Evolutionary conservation across 768 basidiomycete genomes (phyloP).

Genomic region (Tricholoma flavovirens): DNA sequence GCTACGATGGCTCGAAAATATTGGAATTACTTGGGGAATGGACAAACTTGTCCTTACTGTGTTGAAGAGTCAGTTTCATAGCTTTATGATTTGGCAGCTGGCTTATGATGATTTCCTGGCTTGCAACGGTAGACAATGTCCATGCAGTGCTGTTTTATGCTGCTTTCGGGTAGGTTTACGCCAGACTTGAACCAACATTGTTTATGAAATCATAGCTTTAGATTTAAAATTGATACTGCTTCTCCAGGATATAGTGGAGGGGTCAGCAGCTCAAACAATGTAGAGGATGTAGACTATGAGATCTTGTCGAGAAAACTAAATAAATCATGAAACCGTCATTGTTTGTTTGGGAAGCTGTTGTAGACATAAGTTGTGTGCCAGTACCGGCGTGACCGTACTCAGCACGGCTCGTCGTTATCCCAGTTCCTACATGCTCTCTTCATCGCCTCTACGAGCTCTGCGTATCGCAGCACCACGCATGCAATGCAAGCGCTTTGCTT

Average conservation of each 20-base stretch:
- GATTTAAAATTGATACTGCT: slow-evolving; percentile 47
- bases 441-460: slow-evolving; percentile 43
- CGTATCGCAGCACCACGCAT: slow-evolving; percentile 34
- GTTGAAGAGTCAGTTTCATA: slow-evolving; percentile 50
- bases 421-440: slow-evolving; percentile 36
- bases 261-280: slow-evolving; percentile 24
- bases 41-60: slow-evolving; percentile 71
- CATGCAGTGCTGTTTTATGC: slow-evolving; percentile 48
- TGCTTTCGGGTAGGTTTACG: slow-evolving; percentile 40
- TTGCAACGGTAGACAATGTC: slow-evolving; percentile 34
- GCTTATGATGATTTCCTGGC: slow-evolving; percentile 5
- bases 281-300: slow-evolving; percentile 36
- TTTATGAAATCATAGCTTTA: slow-evolving; percentile 16
- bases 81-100: background rate
- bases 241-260: slow-evolving; percentile 40
- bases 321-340: background rate
- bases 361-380: too few relatives aligned
- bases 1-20: slow-evolving; percentile 40
- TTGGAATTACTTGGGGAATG: slow-evolving; percentile 54
- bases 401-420: background rate
- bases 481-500: slow-evolving; percentile 49
- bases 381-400: too few relatives aligned
- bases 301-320: slow-evolving; percentile 34
- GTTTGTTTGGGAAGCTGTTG: slow-evolving; percentile 12
- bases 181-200: background rate